phyloP scores from a whole-genome alignment of 2,329 filamentous ascomycete species.

The Beauveria brongniartii region DNA sequence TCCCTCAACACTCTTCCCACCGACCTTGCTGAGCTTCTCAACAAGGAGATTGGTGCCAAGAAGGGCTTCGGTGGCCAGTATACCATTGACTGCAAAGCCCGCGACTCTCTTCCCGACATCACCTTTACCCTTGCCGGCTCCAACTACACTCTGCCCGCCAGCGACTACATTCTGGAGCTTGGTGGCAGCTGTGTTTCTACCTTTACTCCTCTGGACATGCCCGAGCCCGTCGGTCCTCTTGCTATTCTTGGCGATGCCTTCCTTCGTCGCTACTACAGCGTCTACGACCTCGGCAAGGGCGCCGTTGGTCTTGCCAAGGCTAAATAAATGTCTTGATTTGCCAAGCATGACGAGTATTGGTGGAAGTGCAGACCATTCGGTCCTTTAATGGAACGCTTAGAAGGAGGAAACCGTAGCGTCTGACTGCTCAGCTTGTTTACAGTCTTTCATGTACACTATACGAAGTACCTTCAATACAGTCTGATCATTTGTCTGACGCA shows the following conservation, averaged over 20 bases:
- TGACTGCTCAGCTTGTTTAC: neutral
- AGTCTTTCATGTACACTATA: constrained; percentile 7
- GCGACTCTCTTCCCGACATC: constrained; percentile 77
- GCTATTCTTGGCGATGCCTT: constrained; percentile 89
- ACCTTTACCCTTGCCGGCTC: constrained; percentile 84
- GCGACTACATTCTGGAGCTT: constrained; percentile 94
- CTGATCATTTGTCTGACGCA: neutral
- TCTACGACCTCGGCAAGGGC: constrained; percentile 88
- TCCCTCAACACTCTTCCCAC: constrained; percentile 92
- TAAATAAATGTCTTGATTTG: constrained; percentile 38
- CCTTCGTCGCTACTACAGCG: constrained; percentile 83
- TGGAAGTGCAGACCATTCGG: neutral
- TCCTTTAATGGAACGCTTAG: neutral
- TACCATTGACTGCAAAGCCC: constrained; percentile 74
- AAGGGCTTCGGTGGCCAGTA: constrained; percentile 98
- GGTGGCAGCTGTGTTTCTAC: constrained; percentile 94
- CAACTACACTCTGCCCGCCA: constrained; percentile 82
- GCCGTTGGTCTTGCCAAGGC: constrained; percentile 84
- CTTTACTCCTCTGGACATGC: constrained; percentile 95
- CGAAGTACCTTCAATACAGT: constrained; percentile 7
- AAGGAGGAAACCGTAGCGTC: neutral
- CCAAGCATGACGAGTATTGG: neutral
- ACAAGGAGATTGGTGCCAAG: constrained; percentile 96
- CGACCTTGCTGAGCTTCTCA: constrained; percentile 88
- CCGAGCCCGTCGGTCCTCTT: constrained; percentile 79